Evolutionary conservation across 768 basidiomycete genomes (phyloP).

Genomic region (Amanita exitialis): DNA sequence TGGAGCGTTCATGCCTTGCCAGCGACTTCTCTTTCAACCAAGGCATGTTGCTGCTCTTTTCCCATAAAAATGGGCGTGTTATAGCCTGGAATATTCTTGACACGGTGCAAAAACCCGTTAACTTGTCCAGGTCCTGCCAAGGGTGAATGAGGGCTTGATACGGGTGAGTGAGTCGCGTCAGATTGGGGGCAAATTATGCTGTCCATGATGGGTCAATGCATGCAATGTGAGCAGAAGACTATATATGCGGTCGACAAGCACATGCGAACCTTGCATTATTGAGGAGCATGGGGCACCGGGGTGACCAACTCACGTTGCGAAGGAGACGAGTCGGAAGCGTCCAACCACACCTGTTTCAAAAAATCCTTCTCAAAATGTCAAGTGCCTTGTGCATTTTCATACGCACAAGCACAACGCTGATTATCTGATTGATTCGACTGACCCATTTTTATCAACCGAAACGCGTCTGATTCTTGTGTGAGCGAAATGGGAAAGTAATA

Average conservation of each 20-base stretch:
- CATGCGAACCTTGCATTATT: neutral
- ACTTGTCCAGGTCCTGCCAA: constrained; percentile 18
- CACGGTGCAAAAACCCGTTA: constrained; percentile 45
- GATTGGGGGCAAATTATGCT: neutral
- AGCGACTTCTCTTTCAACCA: constrained; percentile 69
- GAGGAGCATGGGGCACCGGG: too few species aligned
- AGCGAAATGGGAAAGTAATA: too few species aligned
- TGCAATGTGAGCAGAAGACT: too few species aligned
- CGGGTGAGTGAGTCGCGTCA: neutral
- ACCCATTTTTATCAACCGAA: too few species aligned
- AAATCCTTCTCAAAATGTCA: too few species aligned
- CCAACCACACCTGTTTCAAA: too few species aligned
- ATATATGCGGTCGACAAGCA: neutral
- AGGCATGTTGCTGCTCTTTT: constrained; percentile 79
- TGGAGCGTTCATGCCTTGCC: constrained; percentile 42
- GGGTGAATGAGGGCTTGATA: constrained; percentile 8
- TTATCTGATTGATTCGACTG: too few species aligned
- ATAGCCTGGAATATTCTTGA: constrained; percentile 82
- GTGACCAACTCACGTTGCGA: too few species aligned
- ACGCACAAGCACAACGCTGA: too few species aligned
- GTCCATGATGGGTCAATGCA: neutral
- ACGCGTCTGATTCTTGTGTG: too few species aligned
- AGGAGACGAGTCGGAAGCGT: too few species aligned
- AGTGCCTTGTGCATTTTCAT: too few species aligned
- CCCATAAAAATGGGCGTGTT: constrained; percentile 88